phyloP scores from a whole-genome alignment of 1,284 basidiomycete species.

The Ustilago hordei region DNA sequence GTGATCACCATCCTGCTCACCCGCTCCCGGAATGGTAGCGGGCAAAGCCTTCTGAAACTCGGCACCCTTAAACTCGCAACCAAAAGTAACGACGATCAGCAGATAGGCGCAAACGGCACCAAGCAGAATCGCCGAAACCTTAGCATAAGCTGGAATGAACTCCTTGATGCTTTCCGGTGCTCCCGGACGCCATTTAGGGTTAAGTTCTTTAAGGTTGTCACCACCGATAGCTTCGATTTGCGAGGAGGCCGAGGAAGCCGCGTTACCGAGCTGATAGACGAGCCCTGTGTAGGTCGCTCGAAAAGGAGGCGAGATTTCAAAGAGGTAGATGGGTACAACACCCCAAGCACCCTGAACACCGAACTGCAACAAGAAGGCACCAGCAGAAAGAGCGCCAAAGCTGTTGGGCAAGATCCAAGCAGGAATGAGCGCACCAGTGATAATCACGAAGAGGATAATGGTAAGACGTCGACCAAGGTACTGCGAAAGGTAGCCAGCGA shows the following conservation, averaged over 20 bases:
- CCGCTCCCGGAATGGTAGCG: constrained; percentile 31
- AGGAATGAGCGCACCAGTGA: constrained; percentile 60
- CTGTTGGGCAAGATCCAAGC: constrained; percentile 70
- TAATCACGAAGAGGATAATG: constrained; percentile 75
- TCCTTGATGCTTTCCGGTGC: constrained; percentile 60
- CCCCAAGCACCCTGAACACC: constrained; percentile 72
- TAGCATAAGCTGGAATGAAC: constrained; percentile 83
- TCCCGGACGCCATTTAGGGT: constrained; percentile 49
- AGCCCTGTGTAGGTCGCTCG: constrained; percentile 92
- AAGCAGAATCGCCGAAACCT: constrained; percentile 87
- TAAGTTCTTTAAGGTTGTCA: constrained; percentile 58
- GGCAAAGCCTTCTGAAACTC: constrained; percentile 76
- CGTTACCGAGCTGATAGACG: constrained; percentile 80
- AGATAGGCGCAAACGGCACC: constrained; percentile 72
- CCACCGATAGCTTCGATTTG: constrained; percentile 88
- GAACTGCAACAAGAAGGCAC: constrained; percentile 72
- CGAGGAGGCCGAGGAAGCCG: constrained; percentile 86
- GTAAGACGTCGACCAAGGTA: constrained; percentile 88
- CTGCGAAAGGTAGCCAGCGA: constrained; percentile 84
- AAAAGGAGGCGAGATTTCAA: constrained; percentile 91
- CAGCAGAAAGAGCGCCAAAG: constrained; percentile 69
- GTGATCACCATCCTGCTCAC: constrained; percentile 27
- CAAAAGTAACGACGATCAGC: constrained; percentile 61
- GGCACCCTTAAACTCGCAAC: constrained; percentile 74
- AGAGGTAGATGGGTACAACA: constrained; percentile 84